Base-by-base conservation (phyloP, 2,329 filamentous ascomycete genomes). In the Neonectria coccinea region DNA sequence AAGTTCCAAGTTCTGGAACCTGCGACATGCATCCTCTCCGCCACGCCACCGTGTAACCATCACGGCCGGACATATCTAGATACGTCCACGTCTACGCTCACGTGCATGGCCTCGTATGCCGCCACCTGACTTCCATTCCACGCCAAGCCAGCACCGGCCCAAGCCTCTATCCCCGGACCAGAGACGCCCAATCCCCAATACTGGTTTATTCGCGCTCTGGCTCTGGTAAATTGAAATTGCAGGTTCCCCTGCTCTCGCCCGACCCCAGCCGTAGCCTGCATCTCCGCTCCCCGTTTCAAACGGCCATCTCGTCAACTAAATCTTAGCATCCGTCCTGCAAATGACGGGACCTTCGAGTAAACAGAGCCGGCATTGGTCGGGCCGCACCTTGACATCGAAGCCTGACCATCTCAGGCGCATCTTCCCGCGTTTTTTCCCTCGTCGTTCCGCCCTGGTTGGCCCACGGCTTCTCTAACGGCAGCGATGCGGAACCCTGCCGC, bases 41-140 rank as follows among this genome's bases (percentile, higher is more conserved):
- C 55, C 18, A 36, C 45, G 56, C 52, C 59, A 64, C 61, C 61
- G 55, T 64, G 61, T 64, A 29, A 29, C 29, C 25, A 25, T 29
- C 29, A 25, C 52, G 25, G 12, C 56, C 53, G 39, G 31, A 10
- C 31, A 12, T 33, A 10, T 59, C 55, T 56, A 50, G 27, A 47
- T 27, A 55, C 11, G 16, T 44, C 44, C 52, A 57, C 48, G 29
- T 53, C 29, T 18, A 4, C 18, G 9, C 47, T 50, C 27, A 50
- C 47, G 16, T 31, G 29, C n/a, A 18, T 31, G 27, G 16, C 16
- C 47, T 31, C 27, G 22, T 48, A 27, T 22, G 27, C 27, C 47
- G 27, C 8, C 18, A 5, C 8, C 16, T 50, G 25, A 16, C 47
- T 31, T 18, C 22, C 22, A 25, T 25, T 25, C 22, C 22, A 25